Evolutionary conservation across 805 yeast species (phyloP).

Genomic region (Yamadazyma insecticola): DNA sequence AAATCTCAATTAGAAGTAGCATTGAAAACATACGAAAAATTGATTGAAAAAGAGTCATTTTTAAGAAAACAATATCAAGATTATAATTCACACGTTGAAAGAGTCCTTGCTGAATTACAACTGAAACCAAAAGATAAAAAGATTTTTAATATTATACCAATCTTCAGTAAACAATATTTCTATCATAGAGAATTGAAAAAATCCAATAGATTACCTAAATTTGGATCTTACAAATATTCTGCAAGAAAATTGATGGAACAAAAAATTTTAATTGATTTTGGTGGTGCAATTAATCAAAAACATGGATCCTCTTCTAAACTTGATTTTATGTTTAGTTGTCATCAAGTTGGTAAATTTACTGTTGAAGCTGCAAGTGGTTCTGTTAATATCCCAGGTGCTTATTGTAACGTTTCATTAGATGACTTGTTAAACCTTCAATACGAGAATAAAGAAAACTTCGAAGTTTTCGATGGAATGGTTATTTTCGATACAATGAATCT

Average conservation of each 20-base stretch:
- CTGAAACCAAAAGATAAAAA: conserved; percentile 43
- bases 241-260: conserved; percentile 72
- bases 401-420: conserved; percentile 58
- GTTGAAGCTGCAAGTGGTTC: conserved; percentile 73
- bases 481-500: conserved; percentile 64
- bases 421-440: conserved; percentile 70
- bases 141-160: conserved; percentile 43
- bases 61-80: conserved; percentile 42
- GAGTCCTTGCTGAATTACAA: conserved; percentile 39
- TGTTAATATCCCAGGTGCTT: conserved; percentile 60
- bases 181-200: conserved; percentile 67
- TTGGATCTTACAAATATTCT: conserved; percentile 74
- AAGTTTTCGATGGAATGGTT: conserved; percentile 64
- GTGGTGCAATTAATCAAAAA: conserved; percentile 41
- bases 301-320: conserved; percentile 57
- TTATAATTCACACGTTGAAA: conserved; percentile 45
- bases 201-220: conserved; percentile 62
- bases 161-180: conserved; percentile 71
- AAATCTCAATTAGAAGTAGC: conserved; percentile 39
- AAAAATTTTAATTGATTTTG: conserved; percentile 58
- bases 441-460: conserved; percentile 51
- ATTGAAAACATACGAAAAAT: conserved; percentile 36
- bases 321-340: conserved; percentile 71
- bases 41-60: conserved; percentile 42
- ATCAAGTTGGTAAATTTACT: conserved; percentile 64